Base-by-base conservation (phyloP, 169 alveolate species). In the Plasmodium chabaudi region DNA sequence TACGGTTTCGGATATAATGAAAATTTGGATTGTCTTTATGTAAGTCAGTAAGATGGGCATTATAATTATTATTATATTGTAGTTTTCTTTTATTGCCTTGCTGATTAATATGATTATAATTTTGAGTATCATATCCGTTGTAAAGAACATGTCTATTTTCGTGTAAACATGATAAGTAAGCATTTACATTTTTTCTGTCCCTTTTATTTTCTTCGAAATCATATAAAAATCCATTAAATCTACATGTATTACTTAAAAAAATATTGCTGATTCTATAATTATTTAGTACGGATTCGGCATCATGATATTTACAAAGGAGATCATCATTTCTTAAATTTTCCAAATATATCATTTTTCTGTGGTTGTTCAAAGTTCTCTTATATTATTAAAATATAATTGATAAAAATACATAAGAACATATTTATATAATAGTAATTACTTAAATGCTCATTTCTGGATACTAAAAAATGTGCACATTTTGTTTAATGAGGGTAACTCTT, bases 311-410 rank as follows among this genome's bases (percentile, higher is more conserved):
- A 77, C 39, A 68, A 21, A 47, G 49, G 65, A 77, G 39, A 55
- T 77, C 69, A 56, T 68, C 65, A 19, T 25, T 77, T 56, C 55
- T 47, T 39, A 34, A 44, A 23, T 27, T 63, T 34, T 67, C 34
- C 27, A 77, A 57, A 64, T 77, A 77, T 63, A 77, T 77, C 88
- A 77, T 77, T 77, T 77, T 77, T 68, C 59, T 63, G 42, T 0
- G 42, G 4, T 0, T 34, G 42, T 34, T 34, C 42, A 34, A 34
- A 34, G 42, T 34, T 34, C 5, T 34, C 3, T 34, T 34, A 34
- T 34, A 34, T 34, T 34, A 34, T 34, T 34, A 34, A 27, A 3
- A 34, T 34, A 34, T 34, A 34, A 34, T 34, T 34, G 7, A 34
- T 34, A 34, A 34, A 34, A 34, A 34, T 34, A 34, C 27, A 25